Base-by-base conservation (phyloP, 2,329 filamentous ascomycete genomes). In the Cryphonectria parasitica region DNA sequence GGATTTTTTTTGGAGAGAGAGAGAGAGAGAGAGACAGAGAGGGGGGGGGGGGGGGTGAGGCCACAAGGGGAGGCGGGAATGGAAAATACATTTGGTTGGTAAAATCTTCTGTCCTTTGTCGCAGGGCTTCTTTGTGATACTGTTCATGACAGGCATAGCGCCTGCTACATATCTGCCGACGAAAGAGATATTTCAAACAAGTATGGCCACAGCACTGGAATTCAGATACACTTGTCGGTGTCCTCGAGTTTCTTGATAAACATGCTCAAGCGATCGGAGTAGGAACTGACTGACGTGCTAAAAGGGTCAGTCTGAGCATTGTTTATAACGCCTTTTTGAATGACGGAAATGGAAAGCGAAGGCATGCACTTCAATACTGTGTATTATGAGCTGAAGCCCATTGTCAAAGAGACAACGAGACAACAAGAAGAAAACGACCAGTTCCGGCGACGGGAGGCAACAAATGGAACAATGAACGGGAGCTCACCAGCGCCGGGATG, bases 401-500 rank as follows among this genome's bases (percentile, higher is more conserved):
- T 70, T 67, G 64, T 70, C 70, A 65, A 66, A 60, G 36, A 68
- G 39, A 68, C 17, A 31, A 39, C 19, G n/a, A n/a, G n/a, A n/a
- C n/a, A n/a, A n/a, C n/a, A 19, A 34, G 22, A 62, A 17, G 34
- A 39, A 6, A 22, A 19, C 34, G 17, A 52, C 65, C 70, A 17
- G 6, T 72, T 72, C 70, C 70, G 70, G 70, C 43, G 64, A 43
- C 43, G 54, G 61, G 28, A 41, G 43, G 15, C 39, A 10, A 58
- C 36, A 65, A 66, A 43, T 43, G 65, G 61, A 70, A 58, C 62
- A 68, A 70, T 70, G 68, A 67, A 70, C 67, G 25, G 49, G 54
- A 34, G 54, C 43, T 31, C 43, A 41, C 62, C 31, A 22, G 61
- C 31, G 54, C 34, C 49, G 45, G 43, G 54, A 52, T 31, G 36